A percentile compares a stretch with the other conserved stretches of the same genome.
Conservation (phyloP, 441 rosid genomes). For the Corymbia citriodora region DNA sequence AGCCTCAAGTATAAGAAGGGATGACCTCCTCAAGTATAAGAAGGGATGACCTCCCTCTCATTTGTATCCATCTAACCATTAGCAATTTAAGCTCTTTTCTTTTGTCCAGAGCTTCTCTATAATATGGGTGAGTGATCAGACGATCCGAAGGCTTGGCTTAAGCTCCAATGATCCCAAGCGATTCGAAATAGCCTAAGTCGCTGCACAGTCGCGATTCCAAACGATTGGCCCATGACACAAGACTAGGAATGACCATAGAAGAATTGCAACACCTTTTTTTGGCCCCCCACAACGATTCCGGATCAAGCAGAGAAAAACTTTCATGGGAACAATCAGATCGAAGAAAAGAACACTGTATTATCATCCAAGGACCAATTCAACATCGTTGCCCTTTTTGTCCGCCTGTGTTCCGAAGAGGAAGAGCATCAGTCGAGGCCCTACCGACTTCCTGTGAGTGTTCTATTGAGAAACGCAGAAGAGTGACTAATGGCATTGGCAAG, state of each 20-base stretch:
- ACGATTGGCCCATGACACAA: not conserved
- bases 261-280: not conserved
- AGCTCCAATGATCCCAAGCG: too few species aligned
- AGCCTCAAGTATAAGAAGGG: too few species aligned
- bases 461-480: not conserved
- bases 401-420: not conserved
- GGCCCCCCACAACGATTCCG: not conserved
- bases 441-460: not conserved
- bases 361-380: not conserved
- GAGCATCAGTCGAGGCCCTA: not conserved
- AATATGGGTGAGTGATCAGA: too few species aligned
- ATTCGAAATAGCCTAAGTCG: too few species aligned
- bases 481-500: not conserved
- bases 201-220: too few species aligned
- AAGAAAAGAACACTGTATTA: not conserved
- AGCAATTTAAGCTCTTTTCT: too few species aligned
- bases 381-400: not conserved
- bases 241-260: not conserved
- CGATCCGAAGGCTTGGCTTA: too few species aligned
- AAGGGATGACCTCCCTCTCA: too few species aligned
- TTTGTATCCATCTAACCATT: too few species aligned
- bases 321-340: not conserved
- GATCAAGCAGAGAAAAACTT: not conserved
- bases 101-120: too few species aligned
- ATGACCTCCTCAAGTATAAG: too few species aligned